A percentile compares a stretch with the other conserved stretches of the same genome.
Evolutionary conservation across 352 stramenopile genomes (phyloP).

Genomic region (Globisporangium recalcitrans): DNA sequence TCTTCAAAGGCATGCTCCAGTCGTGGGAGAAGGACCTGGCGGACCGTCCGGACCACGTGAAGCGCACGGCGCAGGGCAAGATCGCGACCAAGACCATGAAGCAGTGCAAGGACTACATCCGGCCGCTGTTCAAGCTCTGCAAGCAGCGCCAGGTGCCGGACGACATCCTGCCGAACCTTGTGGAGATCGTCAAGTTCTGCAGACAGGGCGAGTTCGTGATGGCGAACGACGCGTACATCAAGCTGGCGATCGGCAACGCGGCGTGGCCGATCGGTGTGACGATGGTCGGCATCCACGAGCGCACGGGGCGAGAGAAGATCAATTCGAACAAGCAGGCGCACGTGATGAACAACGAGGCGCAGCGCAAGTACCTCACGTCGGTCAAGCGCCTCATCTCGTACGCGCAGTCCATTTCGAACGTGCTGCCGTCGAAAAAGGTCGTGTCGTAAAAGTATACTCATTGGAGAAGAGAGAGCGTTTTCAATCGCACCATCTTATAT

Average conservation of each 20-base stretch:
- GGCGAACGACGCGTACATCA: conserved; percentile 97
- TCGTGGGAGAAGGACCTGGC: conserved; percentile 92
- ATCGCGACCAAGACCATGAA: conserved; percentile 97
- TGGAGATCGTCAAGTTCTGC: conserved; percentile 94
- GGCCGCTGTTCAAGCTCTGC: conserved; percentile 95
- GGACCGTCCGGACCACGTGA: conserved; percentile 80
- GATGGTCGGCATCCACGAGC: conserved; percentile 98
- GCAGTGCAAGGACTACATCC: conserved; percentile 99
- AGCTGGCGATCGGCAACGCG: conserved; percentile 96
- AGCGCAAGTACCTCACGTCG: conserved; percentile 98
- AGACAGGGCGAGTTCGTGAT: conserved; percentile 91
- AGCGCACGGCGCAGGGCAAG: conserved; percentile 87
- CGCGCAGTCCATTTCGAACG: conserved; percentile 86
- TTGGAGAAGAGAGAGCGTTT: conserved; percentile 1
- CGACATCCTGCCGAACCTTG: conserved; percentile 84
- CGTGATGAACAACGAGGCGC: conserved; percentile 99
- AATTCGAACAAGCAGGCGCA: conserved; percentile 97
- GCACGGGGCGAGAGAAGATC: conserved; percentile 93
- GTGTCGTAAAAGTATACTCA: conserved; percentile 24
- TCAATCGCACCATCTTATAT: conserved; percentile 6
- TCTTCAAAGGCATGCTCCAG: conserved; percentile 93
- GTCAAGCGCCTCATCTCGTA: conserved; percentile 98
- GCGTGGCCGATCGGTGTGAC: conserved; percentile 99
- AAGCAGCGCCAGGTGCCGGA: conserved; percentile 88
- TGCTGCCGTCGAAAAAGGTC: conserved; percentile 85